These are phyloP conservation scores for Dictyostelium firmibasis DNA, from an alignment of 78 protist genomes.

Conservation along the genomic window DNA sequence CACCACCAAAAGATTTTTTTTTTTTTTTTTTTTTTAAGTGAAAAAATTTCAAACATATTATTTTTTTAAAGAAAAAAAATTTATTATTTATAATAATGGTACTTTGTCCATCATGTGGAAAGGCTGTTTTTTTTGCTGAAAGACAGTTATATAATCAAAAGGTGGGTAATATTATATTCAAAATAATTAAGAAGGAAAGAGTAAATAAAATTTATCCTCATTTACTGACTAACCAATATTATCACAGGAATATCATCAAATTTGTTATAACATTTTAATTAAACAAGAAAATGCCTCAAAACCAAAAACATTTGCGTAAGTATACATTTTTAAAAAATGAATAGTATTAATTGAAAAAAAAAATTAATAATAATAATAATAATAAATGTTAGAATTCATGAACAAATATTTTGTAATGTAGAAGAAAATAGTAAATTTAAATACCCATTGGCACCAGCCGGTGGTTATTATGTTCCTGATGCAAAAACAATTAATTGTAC, in stretches of 20 bases:
- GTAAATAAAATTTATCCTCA: not conserved
- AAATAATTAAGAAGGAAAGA: not conserved
- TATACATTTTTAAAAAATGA: not conserved
- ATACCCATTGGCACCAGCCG: slow-evolving; percentile 59
- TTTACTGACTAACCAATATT: not conserved
- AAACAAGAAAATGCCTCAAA: slow-evolving; percentile 25
- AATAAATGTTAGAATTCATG: slow-evolving; percentile 1
- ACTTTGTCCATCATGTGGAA: not conserved
- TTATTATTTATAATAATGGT: not conserved
- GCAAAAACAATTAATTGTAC: not conserved
- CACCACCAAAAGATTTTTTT: too few relatives aligned
- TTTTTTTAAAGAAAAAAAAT: too few relatives aligned
- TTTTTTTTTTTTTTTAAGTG: not conserved
- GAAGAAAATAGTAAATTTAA: slow-evolving; percentile 27
- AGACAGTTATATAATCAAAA: not conserved
- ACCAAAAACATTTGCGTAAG: slow-evolving; percentile 60
- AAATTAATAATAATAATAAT: not conserved
- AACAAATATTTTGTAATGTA: slow-evolving; percentile 54
- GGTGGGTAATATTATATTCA: not conserved
- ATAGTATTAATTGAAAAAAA: not conserved
- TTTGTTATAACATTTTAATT: slow-evolving; percentile 28
- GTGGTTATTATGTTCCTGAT: not conserved
- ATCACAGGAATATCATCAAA: slow-evolving; percentile 32
- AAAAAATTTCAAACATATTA: not conserved
- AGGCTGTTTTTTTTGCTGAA: not conserved